Base-by-base conservation (phyloP, 441 rosid species). In the Arabidopsis lyrata region DNA sequence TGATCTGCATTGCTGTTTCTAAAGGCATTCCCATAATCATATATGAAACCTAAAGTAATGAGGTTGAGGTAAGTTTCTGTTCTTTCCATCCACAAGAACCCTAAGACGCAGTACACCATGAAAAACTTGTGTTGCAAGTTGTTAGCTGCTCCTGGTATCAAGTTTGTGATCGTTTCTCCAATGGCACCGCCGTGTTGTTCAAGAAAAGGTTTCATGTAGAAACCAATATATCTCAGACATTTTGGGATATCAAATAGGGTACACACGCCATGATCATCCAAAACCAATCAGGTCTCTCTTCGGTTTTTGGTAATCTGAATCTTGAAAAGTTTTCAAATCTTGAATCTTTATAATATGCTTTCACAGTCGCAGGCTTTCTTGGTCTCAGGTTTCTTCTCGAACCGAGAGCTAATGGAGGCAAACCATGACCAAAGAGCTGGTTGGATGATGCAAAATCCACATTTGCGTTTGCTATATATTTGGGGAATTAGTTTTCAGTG, bases 1-100 rank as follows among this genome's bases (percentile, higher is more conserved):
- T 38, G 18, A 87, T 38, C 82, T 86, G 90, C 78, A 85, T 22
- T 6, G 78, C 74, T 8, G 79, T 82, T 68, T 91, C 87, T 54
- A 91, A 11, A 44, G 82, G 70, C 84, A 89, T 75, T 11, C 89
- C 97, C 92, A 91, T 89, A 87, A 83, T 85, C 76, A 91, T 53
- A 91, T 53, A 64, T 91, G 91, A 82, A 82, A 87, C 80, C 88
- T 78, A 2, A 84, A 78, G 85, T 78, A 87, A 10, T 14, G 2
- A 14, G 45, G 45, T n/a, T 14, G 2, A 13, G 47, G 47, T n/a
- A 41, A 42, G 47, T 14, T 42, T 42, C 15, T 42, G 47, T 42
- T 42, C 15, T 38, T 38, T 5, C 47, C 47, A 14, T 5, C 7
- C 15, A 42, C 16, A 6, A 0, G 5, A 42, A 42, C 15, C 47